Conservation (phyloP, 257 asterid species). For the Cynanchum wilfordii region DNA sequence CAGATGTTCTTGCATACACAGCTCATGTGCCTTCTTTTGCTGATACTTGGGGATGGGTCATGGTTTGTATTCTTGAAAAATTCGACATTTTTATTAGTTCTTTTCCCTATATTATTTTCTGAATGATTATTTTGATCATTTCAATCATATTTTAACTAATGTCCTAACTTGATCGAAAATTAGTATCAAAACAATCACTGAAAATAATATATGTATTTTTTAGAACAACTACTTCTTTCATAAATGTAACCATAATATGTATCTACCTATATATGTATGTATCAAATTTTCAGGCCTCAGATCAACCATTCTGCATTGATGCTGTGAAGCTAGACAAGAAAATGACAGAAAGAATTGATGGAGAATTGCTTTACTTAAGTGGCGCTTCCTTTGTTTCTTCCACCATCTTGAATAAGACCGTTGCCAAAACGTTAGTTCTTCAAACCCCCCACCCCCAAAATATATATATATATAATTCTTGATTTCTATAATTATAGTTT, state of each 20-base stretch:
- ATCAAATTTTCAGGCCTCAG: conserved; percentile 62
- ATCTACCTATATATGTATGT: background rate
- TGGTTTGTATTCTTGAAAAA: conserved; percentile 49
- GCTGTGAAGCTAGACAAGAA: conserved; percentile 78
- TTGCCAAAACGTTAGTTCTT: conserved; percentile 62
- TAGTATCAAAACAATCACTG: no score
- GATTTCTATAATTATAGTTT: background rate
- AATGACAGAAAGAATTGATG: conserved; percentile 81
- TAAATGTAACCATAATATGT: background rate
- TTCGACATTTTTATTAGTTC: no score
- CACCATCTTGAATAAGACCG: conserved; percentile 81
- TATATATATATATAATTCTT: no score
- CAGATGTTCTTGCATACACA: conserved; percentile 90
- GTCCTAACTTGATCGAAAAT: no score
- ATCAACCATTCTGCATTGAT: conserved; percentile 70
- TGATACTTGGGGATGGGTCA: conserved; percentile 99
- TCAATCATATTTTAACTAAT: no score
- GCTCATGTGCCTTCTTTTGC: conserved; percentile 98
- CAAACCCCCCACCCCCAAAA: no score
- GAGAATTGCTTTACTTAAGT: conserved; percentile 72
- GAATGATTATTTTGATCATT: no score
- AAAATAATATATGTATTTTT: no score
- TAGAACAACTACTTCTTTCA: background rate
- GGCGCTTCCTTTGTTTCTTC: conserved; percentile 87
- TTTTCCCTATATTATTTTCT: no score